These are phyloP conservation scores for Aspergillus transmontanensis DNA, from an alignment of 2,329 filamentous ascomycete species.

Conservation along the genomic window DNA sequence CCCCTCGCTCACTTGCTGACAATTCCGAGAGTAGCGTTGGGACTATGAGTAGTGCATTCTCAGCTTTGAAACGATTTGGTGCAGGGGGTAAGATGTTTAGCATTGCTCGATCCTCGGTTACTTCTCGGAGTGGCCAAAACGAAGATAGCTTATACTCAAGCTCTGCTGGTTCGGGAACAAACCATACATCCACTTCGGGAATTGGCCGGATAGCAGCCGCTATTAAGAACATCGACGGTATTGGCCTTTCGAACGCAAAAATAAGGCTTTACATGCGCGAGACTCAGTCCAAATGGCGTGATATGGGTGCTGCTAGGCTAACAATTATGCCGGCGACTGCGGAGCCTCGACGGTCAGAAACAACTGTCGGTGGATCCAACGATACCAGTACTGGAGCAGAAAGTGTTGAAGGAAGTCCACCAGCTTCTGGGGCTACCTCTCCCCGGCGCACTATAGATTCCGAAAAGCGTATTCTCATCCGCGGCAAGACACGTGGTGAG, in stretches of 20 bases:
- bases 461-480: constrained; percentile 84
- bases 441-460: constrained; percentile 60
- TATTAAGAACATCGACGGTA: constrained; percentile 60
- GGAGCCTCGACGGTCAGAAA: constrained; percentile 33
- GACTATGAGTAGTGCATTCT: constrained; percentile 77
- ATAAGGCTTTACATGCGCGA: constrained; percentile 84
- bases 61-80: constrained; percentile 73
- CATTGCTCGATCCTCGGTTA: constrained; percentile 76
- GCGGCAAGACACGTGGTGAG: constrained; percentile 66
- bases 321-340: constrained; percentile 70
- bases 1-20: constrained; percentile 58
- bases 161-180: constrained; percentile 48
- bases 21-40: constrained; percentile 75
- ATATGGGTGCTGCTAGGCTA: constrained; percentile 81
- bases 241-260: constrained; percentile 71
- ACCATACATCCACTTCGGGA: constrained; percentile 59
- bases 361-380: constrained; percentile 56
- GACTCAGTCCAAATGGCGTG: constrained; percentile 78
- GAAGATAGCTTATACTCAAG: constrained; percentile 62
- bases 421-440: constrained; percentile 34
- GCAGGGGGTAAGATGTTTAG: constrained; percentile 76
- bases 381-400: constrained; percentile 27
- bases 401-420: constrained; percentile 27
- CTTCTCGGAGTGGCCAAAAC: constrained; percentile 55
- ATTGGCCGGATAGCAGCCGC: constrained; percentile 53